phyloP scores from a whole-genome alignment of 805 yeast species.

The Saturnispora mendoncae region DNA sequence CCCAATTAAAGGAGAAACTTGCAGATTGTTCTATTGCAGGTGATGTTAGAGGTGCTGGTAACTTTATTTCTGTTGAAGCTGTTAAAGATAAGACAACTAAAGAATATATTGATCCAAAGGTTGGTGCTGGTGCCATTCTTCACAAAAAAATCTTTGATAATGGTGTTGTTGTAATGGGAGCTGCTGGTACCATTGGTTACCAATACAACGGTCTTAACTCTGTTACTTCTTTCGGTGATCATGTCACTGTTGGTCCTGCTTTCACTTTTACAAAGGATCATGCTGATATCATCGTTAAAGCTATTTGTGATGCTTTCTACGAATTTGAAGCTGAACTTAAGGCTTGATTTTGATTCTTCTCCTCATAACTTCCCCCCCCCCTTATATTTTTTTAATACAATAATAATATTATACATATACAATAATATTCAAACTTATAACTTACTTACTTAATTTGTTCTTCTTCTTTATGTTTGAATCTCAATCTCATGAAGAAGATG shows the following conservation, averaged over 20 bases:
- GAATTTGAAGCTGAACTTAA: conserved; percentile 27
- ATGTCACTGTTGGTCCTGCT: conserved; percentile 40
- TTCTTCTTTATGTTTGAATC: too few species aligned
- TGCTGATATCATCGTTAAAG: conserved; percentile 34
- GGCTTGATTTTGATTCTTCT: background rate
- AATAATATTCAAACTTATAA: background rate
- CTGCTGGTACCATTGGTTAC: conserved; percentile 32
- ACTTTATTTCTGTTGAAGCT: conserved; percentile 50
- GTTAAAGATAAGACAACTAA: conserved; percentile 46
- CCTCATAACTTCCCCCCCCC: too few species aligned
- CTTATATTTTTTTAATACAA: too few species aligned
- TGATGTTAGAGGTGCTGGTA: conserved; percentile 56
- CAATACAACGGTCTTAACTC: conserved; percentile 24
- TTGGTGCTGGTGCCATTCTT: conserved; percentile 31
- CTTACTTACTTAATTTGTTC: too few species aligned
- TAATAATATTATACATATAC: too few species aligned
- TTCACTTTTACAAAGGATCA: conserved; percentile 35
- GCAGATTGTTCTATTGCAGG: conserved; percentile 37
- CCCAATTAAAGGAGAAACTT: conserved; percentile 29
- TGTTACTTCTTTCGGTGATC: conserved; percentile 31
- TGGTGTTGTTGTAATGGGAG: conserved; percentile 41
- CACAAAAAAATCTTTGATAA: conserved; percentile 32
- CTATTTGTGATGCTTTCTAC: conserved; percentile 32
- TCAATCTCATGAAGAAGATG: too few species aligned
- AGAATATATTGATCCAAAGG: conserved; percentile 35